These are phyloP conservation scores for Xerocomellus intermedius DNA, from an alignment of 768 basidiomycete species.

Conservation along the genomic window DNA sequence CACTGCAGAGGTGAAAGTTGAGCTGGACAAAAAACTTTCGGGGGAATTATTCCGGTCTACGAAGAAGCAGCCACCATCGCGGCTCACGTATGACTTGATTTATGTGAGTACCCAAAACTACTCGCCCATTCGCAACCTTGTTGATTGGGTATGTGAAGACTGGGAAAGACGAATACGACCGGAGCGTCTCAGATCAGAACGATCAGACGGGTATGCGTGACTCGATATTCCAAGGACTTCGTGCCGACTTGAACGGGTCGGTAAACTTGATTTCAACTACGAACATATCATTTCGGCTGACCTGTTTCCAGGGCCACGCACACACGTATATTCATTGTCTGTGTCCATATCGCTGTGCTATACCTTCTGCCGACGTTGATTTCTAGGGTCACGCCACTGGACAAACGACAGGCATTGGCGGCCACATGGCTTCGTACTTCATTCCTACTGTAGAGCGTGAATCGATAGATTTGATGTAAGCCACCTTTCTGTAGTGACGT, in stretches of 20 bases:
- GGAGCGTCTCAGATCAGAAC: neutral
- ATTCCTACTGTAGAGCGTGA: neutral
- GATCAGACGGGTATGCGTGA: neutral
- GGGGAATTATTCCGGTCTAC: neutral
- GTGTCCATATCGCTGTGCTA: constrained; percentile 14
- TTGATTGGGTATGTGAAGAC: neutral
- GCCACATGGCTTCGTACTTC: neutral
- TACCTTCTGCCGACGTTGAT: too few species aligned
- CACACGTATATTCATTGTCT: constrained; percentile 78
- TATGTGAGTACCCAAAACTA: neutral
- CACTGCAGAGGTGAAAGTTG: constrained; percentile 12
- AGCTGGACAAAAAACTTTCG: neutral
- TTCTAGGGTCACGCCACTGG: constrained; percentile 21
- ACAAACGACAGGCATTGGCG: neutral
- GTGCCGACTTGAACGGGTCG: constrained; percentile 12
- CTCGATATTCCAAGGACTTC: constrained; percentile 8
- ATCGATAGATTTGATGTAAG: neutral
- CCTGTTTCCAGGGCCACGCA: constrained; percentile 47
- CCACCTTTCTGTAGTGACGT: neutral
- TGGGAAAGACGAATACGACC: constrained; percentile 6
- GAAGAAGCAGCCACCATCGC: neutral
- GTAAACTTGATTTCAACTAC: neutral
- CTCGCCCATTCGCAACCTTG: too few species aligned
- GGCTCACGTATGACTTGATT: constrained; percentile 1
- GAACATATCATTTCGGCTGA: neutral